Evolutionary conservation across 164 flowering plant species (phyloP), one percentile per base, ranked within the genome.

Genomic region (Warburgia ugandensis): DNA sequence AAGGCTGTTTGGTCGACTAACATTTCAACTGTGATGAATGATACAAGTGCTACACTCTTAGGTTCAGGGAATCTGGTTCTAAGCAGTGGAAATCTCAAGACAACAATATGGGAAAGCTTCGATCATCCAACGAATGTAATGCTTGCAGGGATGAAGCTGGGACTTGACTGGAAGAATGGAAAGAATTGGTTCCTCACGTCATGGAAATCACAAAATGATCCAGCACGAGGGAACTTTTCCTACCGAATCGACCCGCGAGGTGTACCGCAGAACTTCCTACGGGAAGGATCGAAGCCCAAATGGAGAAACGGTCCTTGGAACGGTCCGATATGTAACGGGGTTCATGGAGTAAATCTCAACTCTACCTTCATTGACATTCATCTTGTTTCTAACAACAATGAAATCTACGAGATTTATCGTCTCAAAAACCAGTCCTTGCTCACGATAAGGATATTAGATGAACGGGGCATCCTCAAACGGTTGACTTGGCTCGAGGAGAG

Each of bases 11-110:
- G 68, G 78, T 64, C 69, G 14, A 32, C 77, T 4, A 36, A 56
- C 43, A 55, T 23, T 10, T 26, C 56, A 13, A 11, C 20, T 23
- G 17, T 6, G 13, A 26, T 22, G 14, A 35, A 45, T 7, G 1
- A 11, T 14, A 36, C 54, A 21, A 56, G 41, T 16, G 66, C 71
- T 21, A 54, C 41, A 28, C 47, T 65, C 21, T 21, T 20, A 13
- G 62, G 57, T n/a, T 3, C 40, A 3, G 73, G 77, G 0, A 73
- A 73, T 26, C 70, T 73, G 23, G 52, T 69, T 6, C 27, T 73
- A 42, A 44, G 47, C 17, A 64, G 63, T n/a, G 43, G n/a, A n/a
- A n/a, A n/a, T n/a, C n/a, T n/a, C n/a, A n/a, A n/a, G 17, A 6
- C 2, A 5, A 21, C 42, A 9, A 3, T 54, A 23, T 53, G 57